A percentile compares a stretch with the other conserved stretches of the same genome.
Conservation (phyloP, 108 stramenopile genomes). For the Nitzschia sp. region DNA sequence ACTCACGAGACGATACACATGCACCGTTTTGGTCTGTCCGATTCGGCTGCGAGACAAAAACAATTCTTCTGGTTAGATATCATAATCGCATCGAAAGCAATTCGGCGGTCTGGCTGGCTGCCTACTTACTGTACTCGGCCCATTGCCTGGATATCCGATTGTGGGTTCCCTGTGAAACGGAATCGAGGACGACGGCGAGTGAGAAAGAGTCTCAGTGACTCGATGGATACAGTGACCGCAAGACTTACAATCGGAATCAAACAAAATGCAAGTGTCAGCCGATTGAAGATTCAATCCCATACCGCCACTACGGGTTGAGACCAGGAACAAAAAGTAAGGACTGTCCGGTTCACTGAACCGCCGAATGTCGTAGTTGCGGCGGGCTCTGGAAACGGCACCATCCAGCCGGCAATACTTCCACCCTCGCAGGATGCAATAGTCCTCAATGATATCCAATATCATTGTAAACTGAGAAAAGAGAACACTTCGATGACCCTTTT, state of each 20-base stretch:
- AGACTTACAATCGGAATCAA: slow-evolving; percentile 53
- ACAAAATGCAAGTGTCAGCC: slow-evolving; percentile 91
- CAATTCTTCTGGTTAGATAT: too few relatives aligned
- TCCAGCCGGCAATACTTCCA: slow-evolving; percentile 86
- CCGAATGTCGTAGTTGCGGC: slow-evolving; percentile 77
- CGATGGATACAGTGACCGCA: too few relatives aligned
- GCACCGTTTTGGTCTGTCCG: too few relatives aligned
- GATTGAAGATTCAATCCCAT: slow-evolving; percentile 94
- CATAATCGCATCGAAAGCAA: too few relatives aligned
- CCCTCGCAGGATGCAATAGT: slow-evolving; percentile 74
- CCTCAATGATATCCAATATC: slow-evolving; percentile 89
- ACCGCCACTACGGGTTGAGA: slow-evolving; percentile 93
- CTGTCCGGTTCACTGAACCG: slow-evolving; percentile 86
- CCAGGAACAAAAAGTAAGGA: slow-evolving; percentile 84
- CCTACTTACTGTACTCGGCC: slow-evolving; percentile 93
- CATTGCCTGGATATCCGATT: slow-evolving; percentile 92
- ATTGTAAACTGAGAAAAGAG: slow-evolving; percentile 93
- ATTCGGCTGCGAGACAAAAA: too few relatives aligned
- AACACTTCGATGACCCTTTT: slow-evolving; percentile 77
- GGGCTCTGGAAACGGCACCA: slow-evolving; percentile 72
- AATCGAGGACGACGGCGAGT: slow-evolving; percentile 47
- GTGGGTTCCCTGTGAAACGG: slow-evolving; percentile 93
- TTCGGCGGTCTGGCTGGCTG: too few relatives aligned
- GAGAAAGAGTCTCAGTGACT: too few relatives aligned
- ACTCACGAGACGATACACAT: too few relatives aligned